A percentile compares a stretch with the other conserved stretches of the same genome.
phyloP scores from a whole-genome alignment of 495 filamentous ascomycete species.

The Mycothermus thermophilus region DNA sequence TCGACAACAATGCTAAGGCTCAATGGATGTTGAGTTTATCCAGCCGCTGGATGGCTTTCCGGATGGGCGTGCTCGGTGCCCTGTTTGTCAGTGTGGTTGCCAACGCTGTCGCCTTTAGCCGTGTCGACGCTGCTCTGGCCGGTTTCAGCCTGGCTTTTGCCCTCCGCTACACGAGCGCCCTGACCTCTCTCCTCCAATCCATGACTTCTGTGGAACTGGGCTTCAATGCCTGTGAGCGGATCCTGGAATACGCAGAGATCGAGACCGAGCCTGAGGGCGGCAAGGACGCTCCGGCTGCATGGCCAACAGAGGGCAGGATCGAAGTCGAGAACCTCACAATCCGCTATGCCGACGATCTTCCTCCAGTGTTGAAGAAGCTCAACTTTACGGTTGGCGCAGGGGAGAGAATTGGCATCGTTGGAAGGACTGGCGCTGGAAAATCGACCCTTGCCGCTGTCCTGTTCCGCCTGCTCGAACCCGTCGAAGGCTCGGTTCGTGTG shows the following conservation, averaged over 20 bases:
- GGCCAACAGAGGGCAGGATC: slow-evolving; percentile 31
- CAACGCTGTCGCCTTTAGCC: slow-evolving; percentile 37
- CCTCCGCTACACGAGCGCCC: slow-evolving; percentile 37
- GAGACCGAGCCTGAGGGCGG: slow-evolving; percentile 23
- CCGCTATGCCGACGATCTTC: slow-evolving; percentile 26
- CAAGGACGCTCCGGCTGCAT: slow-evolving; percentile 23
- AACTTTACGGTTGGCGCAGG: slow-evolving; percentile 25
- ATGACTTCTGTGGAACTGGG: slow-evolving; percentile 35
- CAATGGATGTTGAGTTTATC: slow-evolving; percentile 44
- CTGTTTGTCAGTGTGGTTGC: slow-evolving; percentile 46
- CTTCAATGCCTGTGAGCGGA: slow-evolving; percentile 28
- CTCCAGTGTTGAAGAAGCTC: slow-evolving; percentile 30
- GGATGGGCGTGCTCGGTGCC: slow-evolving; percentile 46
- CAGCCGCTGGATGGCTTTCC: slow-evolving; percentile 45
- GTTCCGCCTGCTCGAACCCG: slow-evolving; percentile 36
- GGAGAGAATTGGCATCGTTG: slow-evolving; percentile 36
- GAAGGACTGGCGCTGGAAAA: slow-evolving; percentile 37
- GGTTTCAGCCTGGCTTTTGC: slow-evolving; percentile 40
- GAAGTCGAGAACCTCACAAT: slow-evolving; percentile 28
- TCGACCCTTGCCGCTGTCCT: slow-evolving; percentile 32
- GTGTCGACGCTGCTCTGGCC: slow-evolving; percentile 48
- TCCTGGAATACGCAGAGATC: slow-evolving; percentile 26
- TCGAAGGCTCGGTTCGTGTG: slow-evolving; percentile 31
- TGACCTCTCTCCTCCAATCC: slow-evolving; percentile 34
- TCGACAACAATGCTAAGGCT: slow-evolving; percentile 41